These are phyloP conservation scores for Pseudevernia furfuracea DNA, from an alignment of 495 filamentous ascomycete genomes.

Conservation along the genomic window DNA sequence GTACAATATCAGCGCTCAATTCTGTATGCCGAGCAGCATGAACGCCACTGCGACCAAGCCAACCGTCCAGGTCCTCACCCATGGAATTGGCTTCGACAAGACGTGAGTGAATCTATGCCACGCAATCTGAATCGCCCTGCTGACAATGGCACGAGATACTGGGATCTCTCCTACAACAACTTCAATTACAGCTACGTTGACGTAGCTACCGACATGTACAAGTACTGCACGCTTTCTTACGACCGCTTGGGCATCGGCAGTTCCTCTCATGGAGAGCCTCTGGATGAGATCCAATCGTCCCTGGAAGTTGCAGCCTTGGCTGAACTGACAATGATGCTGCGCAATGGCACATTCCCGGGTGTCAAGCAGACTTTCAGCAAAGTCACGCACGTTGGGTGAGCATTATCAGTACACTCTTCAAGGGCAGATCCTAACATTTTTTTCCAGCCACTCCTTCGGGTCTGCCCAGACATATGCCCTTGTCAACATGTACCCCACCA, in stretches of 20 bases:
- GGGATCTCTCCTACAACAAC: conserved; percentile 48
- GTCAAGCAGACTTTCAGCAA: conserved; percentile 36
- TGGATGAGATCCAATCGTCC: conserved; percentile 45
- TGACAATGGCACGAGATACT: conserved; percentile 38
- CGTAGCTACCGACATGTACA: conserved; percentile 43
- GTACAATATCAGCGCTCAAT: conserved; percentile 33
- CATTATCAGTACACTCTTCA: neutral
- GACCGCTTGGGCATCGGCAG: conserved; percentile 53
- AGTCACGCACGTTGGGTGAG: conserved; percentile 44
- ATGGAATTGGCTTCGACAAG: conserved; percentile 56
- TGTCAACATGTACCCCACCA: conserved; percentile 40
- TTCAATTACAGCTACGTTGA: conserved; percentile 51
- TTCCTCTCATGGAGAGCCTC: conserved; percentile 48
- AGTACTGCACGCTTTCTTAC: conserved; percentile 47
- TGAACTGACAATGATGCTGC: conserved; percentile 41
- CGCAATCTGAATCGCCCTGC: neutral
- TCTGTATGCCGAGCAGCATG: conserved; percentile 33
- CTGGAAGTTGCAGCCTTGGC: conserved; percentile 46
- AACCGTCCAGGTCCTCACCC: conserved; percentile 50
- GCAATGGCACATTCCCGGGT: conserved; percentile 35
- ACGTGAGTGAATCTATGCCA: conserved; percentile 25
- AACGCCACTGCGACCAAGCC: conserved; percentile 25
- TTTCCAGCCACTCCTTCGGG: conserved; percentile 39
- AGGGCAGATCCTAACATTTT: neutral
- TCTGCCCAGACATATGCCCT: conserved; percentile 39